Conservation (phyloP, 2,329 filamentous ascomycete species). For the Fonsecaea nubica region DNA sequence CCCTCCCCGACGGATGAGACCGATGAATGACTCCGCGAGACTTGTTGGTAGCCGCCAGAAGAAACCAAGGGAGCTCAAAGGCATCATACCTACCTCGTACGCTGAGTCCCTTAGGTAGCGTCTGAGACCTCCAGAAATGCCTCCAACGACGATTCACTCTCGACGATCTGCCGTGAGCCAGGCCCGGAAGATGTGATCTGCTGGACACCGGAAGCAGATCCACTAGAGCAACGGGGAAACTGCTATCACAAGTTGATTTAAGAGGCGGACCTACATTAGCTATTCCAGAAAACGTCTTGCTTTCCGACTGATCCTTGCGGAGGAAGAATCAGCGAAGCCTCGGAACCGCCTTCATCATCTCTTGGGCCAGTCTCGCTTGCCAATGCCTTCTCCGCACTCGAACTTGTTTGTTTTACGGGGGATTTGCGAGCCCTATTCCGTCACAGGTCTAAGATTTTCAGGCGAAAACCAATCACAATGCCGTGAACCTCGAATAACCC, state of each 20-base stretch:
- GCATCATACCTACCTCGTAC: too few species aligned
- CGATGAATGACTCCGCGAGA: too few species aligned
- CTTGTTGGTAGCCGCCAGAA: too few species aligned
- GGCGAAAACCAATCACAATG: neutral
- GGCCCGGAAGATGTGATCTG: too few species aligned
- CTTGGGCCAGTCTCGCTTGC: neutral
- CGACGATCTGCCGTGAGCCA: too few species aligned
- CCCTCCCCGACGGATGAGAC: too few species aligned
- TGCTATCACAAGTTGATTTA: neutral
- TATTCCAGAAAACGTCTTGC: neutral
- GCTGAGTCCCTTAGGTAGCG: too few species aligned
- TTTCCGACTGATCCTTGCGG: neutral
- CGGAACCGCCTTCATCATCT: neutral
- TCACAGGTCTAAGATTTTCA: neutral
- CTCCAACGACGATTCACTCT: too few species aligned
- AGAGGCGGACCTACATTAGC: neutral
- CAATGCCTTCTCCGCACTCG: slow-evolving; percentile 9
- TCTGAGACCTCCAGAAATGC: too few species aligned
- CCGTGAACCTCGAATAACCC: neutral
- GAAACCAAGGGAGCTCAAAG: too few species aligned
- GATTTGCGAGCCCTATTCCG: slow-evolving; percentile 1
- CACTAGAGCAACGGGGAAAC: neutral
- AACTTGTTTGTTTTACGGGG: neutral
- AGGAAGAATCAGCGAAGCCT: neutral
- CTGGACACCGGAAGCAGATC: neutral